Evolutionary conservation across 2,329 filamentous ascomycete genomes (phyloP), one percentile per base, ranked within the genome.

Genomic region (Ilyonectria sp.): DNA sequence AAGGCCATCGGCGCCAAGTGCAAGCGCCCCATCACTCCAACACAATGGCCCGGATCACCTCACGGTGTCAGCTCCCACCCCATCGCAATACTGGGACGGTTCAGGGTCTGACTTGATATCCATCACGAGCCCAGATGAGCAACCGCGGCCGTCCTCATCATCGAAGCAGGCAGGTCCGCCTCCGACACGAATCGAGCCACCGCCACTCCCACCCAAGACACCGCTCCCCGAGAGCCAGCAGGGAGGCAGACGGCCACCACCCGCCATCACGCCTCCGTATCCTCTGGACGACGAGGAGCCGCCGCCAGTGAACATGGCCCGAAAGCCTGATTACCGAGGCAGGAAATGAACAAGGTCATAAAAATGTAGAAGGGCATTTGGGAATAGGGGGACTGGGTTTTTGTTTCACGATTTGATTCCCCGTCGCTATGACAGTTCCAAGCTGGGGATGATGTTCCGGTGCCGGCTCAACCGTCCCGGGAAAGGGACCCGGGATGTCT

Each of bases 301-400:
- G 19, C 95, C 95, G 3, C 85, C 89, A 7, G 94, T 97, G 8
- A 97, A 97, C 75, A 93, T 94, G 87, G 91, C 92, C 50, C 90
- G 91, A 73, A 98, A 98, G 80, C 95, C 95, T 1, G 91, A 93
- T 55, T 93, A 91, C 74, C 86, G 84, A 63, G 83, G 85, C 49
- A 82, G 86, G 59, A 74, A 56, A 65, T 49, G n/a, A 29, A 50
- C 21, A 13, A 57, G 17, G n/a, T 23, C 23, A 40, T 23, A 33
- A 50, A 31, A 53, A 47, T 44, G 52, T 7, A 15, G 35, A 23
- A 33, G 9, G 9, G 60, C 13, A 23, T 21, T 29, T n/a, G 21
- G 46, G 17, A 26, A 21, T 43, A 43, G 47, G 33, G 6, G 50
- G 44, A 23, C 50, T 23, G 17, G 37, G n/a, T 40, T n/a, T 46